Conservation (phyloP, 306 rosid species). For the Amphicarpaea edgeworthii region DNA sequence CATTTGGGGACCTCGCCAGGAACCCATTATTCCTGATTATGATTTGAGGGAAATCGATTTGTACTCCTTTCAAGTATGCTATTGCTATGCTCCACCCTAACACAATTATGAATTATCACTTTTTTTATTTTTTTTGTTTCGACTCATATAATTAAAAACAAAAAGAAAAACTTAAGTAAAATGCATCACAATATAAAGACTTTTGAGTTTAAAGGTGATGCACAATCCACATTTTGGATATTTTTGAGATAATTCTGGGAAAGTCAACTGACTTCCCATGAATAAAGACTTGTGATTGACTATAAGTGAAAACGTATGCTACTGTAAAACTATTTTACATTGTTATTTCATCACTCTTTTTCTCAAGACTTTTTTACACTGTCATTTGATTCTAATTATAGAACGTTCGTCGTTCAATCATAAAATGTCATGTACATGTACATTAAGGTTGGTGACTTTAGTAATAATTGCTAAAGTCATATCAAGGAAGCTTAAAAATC, state of each 20-base stretch:
- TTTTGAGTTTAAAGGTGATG: no score
- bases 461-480: background rate
- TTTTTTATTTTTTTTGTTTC: background rate
- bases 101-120: background rate
- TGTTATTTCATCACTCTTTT: no score
- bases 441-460: background rate
- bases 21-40: slow-evolving; percentile 61
- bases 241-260: no score
- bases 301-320: no score
- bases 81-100: slow-evolving; percentile 43
- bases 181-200: background rate
- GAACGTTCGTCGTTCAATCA: no score
- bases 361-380: no score
- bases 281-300: no score
- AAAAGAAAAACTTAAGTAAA: background rate
- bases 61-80: slow-evolving; percentile 88
- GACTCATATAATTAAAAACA: background rate
- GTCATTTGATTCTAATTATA: background rate
- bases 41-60: slow-evolving; percentile 89
- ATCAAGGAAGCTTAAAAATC: background rate
- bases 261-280: no score
- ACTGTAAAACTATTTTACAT: no score
- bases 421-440: background rate
- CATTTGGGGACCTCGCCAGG: slow-evolving; percentile 77
- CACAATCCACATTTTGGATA: no score